Evolutionary conservation across 306 rosid species (phyloP).

Genomic region (Biancaea sappan): DNA sequence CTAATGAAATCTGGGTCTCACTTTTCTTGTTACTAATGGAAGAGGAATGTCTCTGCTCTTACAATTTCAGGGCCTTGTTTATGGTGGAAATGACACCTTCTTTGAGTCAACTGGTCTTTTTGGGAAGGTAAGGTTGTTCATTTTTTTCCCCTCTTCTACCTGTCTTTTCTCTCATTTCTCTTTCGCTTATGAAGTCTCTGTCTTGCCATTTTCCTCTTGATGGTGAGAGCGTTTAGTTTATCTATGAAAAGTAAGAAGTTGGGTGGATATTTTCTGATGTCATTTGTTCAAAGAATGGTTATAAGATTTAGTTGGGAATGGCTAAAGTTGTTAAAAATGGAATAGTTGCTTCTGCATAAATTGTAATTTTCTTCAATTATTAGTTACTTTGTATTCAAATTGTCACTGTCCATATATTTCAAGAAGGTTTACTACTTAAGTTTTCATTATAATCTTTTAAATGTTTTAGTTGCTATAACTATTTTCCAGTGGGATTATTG

Average conservation of each 20-base stretch:
- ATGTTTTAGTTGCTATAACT: background rate
- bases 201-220: background rate
- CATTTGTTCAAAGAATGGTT: background rate
- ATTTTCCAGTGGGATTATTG: background rate
- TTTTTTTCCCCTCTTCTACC: background rate
- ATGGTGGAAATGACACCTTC: slow-evolving; percentile 55
- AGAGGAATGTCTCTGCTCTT: background rate
- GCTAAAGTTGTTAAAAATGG: background rate
- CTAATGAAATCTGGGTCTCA: background rate
- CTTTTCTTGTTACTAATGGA: background rate
- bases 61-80: slow-evolving; percentile 61
- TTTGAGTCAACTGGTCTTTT: slow-evolving; percentile 67
- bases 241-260: background rate
- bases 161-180: background rate
- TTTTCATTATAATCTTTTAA: background rate
- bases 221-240: background rate
- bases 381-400: background rate
- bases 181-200: background rate
- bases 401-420: background rate
- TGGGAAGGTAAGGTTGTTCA: slow-evolving; percentile 38
- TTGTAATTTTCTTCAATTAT: background rate
- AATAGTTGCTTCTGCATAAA: background rate
- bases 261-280: background rate
- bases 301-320: slow-evolving; percentile 7
- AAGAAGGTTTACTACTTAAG: background rate